Evolutionary conservation across 2,329 filamentous ascomycete species (phyloP).

Genomic region (Trichoderma citrinoviride): DNA sequence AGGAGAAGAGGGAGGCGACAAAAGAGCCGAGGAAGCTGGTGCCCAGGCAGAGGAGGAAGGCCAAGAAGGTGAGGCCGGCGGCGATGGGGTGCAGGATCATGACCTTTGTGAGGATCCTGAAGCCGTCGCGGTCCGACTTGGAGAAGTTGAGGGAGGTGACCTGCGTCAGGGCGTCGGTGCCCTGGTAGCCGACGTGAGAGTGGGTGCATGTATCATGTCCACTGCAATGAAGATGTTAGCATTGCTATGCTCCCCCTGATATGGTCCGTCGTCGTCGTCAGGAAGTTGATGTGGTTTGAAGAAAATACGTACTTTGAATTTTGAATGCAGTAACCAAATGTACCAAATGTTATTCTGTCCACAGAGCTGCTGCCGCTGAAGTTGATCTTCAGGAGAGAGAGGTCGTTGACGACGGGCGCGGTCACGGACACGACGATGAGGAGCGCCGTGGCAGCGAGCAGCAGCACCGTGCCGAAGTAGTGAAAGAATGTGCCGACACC

Average conservation of each 20-base stretch:
- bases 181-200: constrained; percentile 55
- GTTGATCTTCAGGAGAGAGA: constrained; percentile 53
- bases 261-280: no score
- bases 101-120: constrained; percentile 52
- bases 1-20: constrained; percentile 48
- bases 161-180: constrained; percentile 43
- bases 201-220: constrained; percentile 48
- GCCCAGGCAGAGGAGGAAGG: constrained; percentile 54
- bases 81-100: constrained; percentile 63
- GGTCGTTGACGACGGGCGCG: constrained; percentile 55
- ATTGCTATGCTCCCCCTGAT: not conserved
- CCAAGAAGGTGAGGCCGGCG: constrained; percentile 56
- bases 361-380: constrained; percentile 38
- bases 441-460: constrained; percentile 54
- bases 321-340: constrained; percentile 56
- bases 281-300: not conserved
- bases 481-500: constrained; percentile 51
- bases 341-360: constrained; percentile 52
- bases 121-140: constrained; percentile 38
- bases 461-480: constrained; percentile 56
- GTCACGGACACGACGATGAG: constrained; percentile 59
- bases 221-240: constrained; percentile 21
- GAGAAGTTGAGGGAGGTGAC: constrained; percentile 42
- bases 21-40: constrained; percentile 53
- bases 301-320: constrained; percentile 27